Evolutionary conservation across 352 stramenopile species (phyloP).

Genomic region (Pythium aquatile): DNA sequence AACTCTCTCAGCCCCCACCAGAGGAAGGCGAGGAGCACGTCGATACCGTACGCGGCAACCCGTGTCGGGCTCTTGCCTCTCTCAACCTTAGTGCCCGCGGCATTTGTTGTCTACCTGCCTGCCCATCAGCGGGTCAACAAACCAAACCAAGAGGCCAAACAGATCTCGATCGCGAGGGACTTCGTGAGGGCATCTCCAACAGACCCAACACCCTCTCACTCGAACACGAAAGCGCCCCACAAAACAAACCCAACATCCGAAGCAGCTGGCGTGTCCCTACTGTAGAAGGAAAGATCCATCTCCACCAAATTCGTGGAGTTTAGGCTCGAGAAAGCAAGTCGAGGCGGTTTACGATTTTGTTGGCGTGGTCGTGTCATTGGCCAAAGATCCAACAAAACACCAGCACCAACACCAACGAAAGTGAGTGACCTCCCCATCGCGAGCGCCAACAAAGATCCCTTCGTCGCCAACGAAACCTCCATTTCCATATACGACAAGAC

Average conservation of each 20-base stretch:
- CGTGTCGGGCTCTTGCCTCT: background rate
- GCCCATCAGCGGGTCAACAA: conserved; percentile 3
- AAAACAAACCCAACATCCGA: background rate
- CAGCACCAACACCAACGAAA: background rate
- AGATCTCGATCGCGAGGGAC: background rate
- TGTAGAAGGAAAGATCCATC: background rate
- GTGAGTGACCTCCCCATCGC: background rate
- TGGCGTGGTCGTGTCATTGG: background rate
- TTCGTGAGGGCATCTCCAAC: background rate
- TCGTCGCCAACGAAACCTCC: background rate
- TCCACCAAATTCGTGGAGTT: background rate
- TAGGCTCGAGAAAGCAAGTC: background rate
- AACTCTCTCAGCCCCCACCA: conserved; percentile 4
- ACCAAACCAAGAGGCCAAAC: background rate
- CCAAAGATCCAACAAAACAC: background rate
- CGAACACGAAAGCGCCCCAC: background rate
- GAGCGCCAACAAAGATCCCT: background rate
- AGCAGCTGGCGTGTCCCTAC: background rate
- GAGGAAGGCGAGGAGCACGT: background rate
- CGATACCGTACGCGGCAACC: background rate
- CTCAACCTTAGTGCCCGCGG: background rate
- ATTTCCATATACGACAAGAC: background rate
- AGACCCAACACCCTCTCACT: background rate
- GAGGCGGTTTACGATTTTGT: background rate
- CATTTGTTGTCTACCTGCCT: conserved; percentile 8